phyloP scores from a whole-genome alignment of 2,329 filamentous ascomycete species.

The Blastomyces percursus region DNA sequence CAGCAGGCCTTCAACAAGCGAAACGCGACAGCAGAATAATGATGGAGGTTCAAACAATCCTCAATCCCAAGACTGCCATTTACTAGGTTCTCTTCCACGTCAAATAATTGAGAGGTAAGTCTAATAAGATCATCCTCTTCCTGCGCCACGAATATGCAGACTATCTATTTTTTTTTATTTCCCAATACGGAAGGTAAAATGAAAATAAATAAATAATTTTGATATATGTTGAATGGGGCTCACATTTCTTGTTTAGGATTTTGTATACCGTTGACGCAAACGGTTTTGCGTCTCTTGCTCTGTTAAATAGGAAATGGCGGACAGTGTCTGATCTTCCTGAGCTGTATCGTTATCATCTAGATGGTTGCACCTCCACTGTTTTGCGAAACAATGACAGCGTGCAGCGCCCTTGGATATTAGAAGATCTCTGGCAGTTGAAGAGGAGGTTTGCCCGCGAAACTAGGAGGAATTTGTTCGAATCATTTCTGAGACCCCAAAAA shows the following conservation, averaged over 20 bases:
- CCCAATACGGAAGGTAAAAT: background rate
- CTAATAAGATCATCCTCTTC: background rate
- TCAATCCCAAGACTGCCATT: background rate
- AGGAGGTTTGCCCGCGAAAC: conserved; percentile 57
- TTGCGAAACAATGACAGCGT: conserved; percentile 28
- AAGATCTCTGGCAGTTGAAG: conserved; percentile 49
- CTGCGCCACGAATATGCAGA: background rate
- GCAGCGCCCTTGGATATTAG: conserved; percentile 29
- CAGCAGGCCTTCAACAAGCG: background rate
- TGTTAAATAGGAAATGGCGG: conserved; percentile 38
- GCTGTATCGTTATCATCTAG: conserved; percentile 39
- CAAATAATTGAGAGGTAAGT: conserved; percentile 13
- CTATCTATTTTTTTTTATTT: background rate
- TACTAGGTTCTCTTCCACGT: conserved; percentile 6
- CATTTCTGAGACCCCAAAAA: conserved; percentile 57
- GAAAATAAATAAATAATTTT: background rate
- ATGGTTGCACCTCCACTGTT: conserved; percentile 19
- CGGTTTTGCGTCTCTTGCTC: conserved; percentile 36
- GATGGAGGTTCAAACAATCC: background rate
- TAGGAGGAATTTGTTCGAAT: conserved; percentile 66
- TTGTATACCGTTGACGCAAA: conserved; percentile 38
- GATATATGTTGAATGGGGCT: conserved; percentile 5
- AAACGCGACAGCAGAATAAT: background rate
- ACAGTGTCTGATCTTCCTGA: conserved; percentile 31
- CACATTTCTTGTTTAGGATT: conserved; percentile 27